phyloP scores from a whole-genome alignment of 2,329 filamentous ascomycete genomes.

The Xylaria sp. region DNA sequence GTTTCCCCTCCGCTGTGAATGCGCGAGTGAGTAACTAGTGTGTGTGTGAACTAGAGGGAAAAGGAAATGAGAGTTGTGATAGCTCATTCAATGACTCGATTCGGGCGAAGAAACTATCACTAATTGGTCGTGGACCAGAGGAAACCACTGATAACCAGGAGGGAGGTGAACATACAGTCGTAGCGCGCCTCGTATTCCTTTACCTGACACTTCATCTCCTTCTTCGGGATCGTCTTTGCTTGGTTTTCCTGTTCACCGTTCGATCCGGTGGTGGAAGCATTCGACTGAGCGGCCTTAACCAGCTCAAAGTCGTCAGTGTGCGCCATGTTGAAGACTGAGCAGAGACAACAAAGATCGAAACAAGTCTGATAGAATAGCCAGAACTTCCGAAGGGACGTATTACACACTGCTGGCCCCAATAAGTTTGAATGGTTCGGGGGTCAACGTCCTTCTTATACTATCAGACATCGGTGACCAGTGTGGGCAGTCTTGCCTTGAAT shows the following conservation, averaged over 20 bases:
- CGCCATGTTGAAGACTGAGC: slow-evolving; percentile 1
- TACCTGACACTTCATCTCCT: slow-evolving; percentile 11
- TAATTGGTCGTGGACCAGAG: neutral
- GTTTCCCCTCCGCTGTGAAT: slow-evolving; percentile 1
- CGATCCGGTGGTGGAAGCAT: no score
- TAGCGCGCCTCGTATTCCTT: slow-evolving; percentile 15
- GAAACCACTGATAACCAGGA: neutral
- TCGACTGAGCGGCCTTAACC: neutral
- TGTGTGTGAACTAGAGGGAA: neutral
- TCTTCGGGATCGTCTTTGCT: neutral
- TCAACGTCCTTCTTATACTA: neutral
- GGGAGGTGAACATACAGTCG: neutral
- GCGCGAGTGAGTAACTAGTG: neutral
- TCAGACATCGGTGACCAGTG: neutral
- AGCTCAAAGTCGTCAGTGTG: slow-evolving; percentile 11
- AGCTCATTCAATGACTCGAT: no score
- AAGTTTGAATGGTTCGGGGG: neutral
- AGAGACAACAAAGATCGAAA: neutral
- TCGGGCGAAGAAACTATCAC: neutral
- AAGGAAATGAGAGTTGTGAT: no score
- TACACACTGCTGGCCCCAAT: neutral
- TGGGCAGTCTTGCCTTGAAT: neutral
- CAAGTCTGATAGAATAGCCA: neutral
- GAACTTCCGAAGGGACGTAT: neutral
- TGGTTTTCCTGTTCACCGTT: neutral